Evolutionary conservation across 1,139 yeast species (phyloP), one percentile per base, ranked within the genome.

Genomic region (Kurtzmaniella natalensis): DNA sequence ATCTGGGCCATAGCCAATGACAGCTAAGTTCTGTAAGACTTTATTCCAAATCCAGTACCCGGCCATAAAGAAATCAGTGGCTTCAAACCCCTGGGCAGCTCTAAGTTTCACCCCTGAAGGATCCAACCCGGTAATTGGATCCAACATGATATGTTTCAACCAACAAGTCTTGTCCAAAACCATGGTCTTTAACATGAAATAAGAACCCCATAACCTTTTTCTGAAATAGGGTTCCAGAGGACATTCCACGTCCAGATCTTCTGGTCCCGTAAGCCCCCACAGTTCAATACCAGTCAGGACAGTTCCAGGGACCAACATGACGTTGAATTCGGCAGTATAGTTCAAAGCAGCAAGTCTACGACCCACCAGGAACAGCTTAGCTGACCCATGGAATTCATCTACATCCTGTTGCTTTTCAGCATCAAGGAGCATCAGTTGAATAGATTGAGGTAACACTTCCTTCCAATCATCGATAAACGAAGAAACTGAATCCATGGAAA

Each of bases 31-130:
- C 55, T 92, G 96, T 13, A 92, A 66, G 36, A 92, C 77, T 55
- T 94, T 92, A 55, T 87, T 87, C 98, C 98, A 92, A 48, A 92
- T 86, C 98, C 98, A 92, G 59, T 92, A 92, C 0, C 98, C 98
- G 4, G 97, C 87, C 57, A 92, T 79, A 53, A 92, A 92, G 59
- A 88, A 92, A 59, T 92, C 98, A 0, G 96, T 94, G 1, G 97
- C 94, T 48, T 92, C 97, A 59, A 92, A 86, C 0, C 98, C 98
- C 53, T 86, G 95, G 0, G 96, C 94, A 0, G 98, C 95, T 39
- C 98, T 66, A 24, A 92, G 55, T 44, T 72, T 82, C 47, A 85
- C 73, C 34, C 82, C 74, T 0, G 84, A 82, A 0, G 98, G 98
- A 54, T 92, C 98, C 28, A 92, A 62, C 0, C 98, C 98, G 0